A percentile compares a stretch with the other conserved stretches of the same genome.
Conservation (phyloP, 2,329 filamentous ascomycete genomes). For the Rutstroemia sp. region DNA sequence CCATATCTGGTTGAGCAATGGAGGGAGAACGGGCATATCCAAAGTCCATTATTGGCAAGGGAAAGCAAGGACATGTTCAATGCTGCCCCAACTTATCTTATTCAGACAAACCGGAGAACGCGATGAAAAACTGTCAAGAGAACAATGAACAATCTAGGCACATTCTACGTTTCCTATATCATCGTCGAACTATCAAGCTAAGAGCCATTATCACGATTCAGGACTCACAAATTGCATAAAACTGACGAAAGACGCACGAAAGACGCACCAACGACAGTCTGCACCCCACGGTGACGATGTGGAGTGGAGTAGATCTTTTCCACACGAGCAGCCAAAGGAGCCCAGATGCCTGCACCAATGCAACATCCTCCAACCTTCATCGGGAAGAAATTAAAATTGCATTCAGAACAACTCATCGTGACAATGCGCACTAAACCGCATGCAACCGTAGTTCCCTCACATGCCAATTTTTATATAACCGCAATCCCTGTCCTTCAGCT, state of each 20-base stretch:
- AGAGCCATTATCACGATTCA: background rate
- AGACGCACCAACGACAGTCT: background rate
- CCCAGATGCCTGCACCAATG: background rate
- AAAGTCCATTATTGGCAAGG: too few relatives aligned
- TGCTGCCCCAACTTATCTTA: background rate
- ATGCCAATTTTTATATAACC: background rate
- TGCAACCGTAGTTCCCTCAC: background rate
- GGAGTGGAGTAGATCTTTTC: background rate
- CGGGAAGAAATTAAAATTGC: constrained; percentile 19
- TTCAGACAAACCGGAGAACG: too few relatives aligned
- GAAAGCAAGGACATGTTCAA: background rate
- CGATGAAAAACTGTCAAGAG: too few relatives aligned
- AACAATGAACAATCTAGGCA: too few relatives aligned
- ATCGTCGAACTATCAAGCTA: background rate
- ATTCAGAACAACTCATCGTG: constrained; percentile 26
- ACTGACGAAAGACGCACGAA: background rate
- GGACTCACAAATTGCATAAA: background rate
- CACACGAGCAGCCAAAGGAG: too few relatives aligned
- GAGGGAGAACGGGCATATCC: too few relatives aligned
- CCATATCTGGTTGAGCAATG: too few relatives aligned
- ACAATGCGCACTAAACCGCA: background rate
- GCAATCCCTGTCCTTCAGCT: background rate
- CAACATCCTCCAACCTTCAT: background rate
- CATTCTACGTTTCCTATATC: background rate
- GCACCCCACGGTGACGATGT: constrained; percentile 5